Base-by-base conservation (phyloP, 164 flowering plant genomes). In the Houttuynia cordata region DNA sequence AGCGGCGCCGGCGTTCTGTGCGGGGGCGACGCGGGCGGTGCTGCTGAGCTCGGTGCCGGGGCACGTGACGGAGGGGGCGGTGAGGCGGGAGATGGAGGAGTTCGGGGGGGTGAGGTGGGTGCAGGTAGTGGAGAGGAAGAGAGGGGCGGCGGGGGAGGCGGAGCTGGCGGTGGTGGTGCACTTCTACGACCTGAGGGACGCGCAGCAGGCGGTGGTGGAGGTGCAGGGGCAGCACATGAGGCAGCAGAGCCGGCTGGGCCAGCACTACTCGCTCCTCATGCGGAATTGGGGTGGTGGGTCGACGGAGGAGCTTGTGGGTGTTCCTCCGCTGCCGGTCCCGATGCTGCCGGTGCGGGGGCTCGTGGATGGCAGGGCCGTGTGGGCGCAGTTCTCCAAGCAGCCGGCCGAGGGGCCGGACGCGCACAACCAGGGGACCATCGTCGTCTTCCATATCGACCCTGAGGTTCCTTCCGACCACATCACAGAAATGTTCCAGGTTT, bases 401-500 rank as follows among this genome's bases (percentile, higher is more conserved):
- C 34, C 39, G 12, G 51, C 52, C 18, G 71, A 62, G 22, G 68
- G 70, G 1, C 78, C 73, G 0, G 89, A 80, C 37, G 84, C 82
- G 20, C 56, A 56, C 13, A 93, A 93, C 72, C 98, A 89, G 55
- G 98, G 97, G n/a, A 87, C 96, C 15, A 49, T 93, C 3, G 94
- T 89, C 47, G 30, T 93, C 0, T 89, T 89, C 75, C 86, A 93
- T 69, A 72, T 93, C 73, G 86, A 82, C 60, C 59, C 78, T 9
- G 58, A 57, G 13, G 78, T 86, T 57, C 65, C 90, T 41, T n/a
- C 78, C n/a, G 3, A 56, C 39, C 37, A 21, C 20, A 77, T 89
- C 21, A 74, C 58, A 53, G 73, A 78, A 18, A 79, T 81, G 54
- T 93, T 89, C 66, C 71, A 86, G 61, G 75, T 71, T 25, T 92